Evolutionary conservation across 768 basidiomycete genomes (phyloP), one percentile per base, ranked within the genome.

Genomic region (Pholiota molesta): DNA sequence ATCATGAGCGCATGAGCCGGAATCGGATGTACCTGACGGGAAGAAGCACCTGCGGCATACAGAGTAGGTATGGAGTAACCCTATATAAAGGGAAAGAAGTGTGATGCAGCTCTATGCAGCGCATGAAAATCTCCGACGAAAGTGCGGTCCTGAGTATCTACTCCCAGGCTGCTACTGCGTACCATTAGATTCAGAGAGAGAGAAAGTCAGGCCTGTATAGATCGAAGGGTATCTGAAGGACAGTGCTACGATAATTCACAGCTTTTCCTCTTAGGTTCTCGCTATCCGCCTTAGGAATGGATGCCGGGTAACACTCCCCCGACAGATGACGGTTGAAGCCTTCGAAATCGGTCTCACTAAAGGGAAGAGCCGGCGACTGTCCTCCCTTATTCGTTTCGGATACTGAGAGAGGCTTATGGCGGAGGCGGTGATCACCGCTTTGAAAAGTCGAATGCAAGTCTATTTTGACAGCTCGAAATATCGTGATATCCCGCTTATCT

Each of bases 1-100:
- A 53, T 53, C 52, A 53, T 53, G 29, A 53, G 28, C 29, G 35
- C 52, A 53, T 53, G 29, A 53, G 28, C 29, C 52, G 52, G 52
- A 28, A 53, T 53, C 52, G 52, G 52, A 53, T 29, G 52, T 53
- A 33, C 52, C 52, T 53, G 52, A 53, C 52, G 29, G 29, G 17
- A 53, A 53, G 52, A 53, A 53, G 52, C 52, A 35, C 19, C 29
- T 17, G 52, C 52, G 31, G 52, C 11, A n/a, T 19, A 53, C 33
- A 53, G 7, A 31, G 28, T 29, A 33, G 29, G 33, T 28, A 31
- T 53, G 11, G 9, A 35, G 31, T 53, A 53, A 35, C 31, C 17
- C 52, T 31, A 53, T 35, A 53, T 53, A 29, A n/a, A 1, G 28
- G 52, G 3, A 53, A 53, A 53, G 33, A 19, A 31, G 19, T 28